Percentiles rank a stretch among this genome's conserved stretches.
Conservation (phyloP, 257 asterid genomes). For the Jasminum sambac region DNA sequence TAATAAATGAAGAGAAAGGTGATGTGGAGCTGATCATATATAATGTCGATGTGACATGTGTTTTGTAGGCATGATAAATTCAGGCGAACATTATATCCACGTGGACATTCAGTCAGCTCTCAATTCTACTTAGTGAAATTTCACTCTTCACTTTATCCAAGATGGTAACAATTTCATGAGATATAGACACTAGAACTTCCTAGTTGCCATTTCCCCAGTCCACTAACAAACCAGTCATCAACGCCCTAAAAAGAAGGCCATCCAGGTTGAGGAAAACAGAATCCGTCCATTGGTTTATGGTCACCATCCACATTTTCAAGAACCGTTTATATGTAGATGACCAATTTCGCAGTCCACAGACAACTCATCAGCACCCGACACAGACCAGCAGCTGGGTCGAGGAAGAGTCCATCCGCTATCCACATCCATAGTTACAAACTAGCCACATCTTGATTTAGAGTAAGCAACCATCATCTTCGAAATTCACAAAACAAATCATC, state of each 20-base stretch:
- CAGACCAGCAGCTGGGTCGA: too few species aligned
- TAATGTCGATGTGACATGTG: too few species aligned
- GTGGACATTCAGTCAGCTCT: too few species aligned
- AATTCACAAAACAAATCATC: too few species aligned
- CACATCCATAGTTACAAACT: too few species aligned
- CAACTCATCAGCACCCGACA: background rate
- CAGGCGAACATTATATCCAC: too few species aligned
- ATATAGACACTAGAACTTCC: background rate
- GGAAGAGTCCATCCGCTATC: too few species aligned
- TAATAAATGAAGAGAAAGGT: too few species aligned
- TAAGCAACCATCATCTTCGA: too few species aligned
- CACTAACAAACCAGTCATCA: background rate
- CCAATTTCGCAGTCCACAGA: background rate
- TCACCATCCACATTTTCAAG: background rate
- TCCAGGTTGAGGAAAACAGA: background rate
- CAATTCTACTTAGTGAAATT: background rate
- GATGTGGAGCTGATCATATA: too few species aligned
- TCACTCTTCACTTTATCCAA: background rate
- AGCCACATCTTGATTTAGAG: too few species aligned
- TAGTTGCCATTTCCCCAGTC: background rate
- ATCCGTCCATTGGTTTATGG: background rate
- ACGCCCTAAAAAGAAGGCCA: background rate
- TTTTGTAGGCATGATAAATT: too few species aligned
- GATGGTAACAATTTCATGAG: background rate
- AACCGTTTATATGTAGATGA: background rate